phyloP scores from a whole-genome alignment of 495 filamentous ascomycete species.

The Aspergillus campestris region DNA sequence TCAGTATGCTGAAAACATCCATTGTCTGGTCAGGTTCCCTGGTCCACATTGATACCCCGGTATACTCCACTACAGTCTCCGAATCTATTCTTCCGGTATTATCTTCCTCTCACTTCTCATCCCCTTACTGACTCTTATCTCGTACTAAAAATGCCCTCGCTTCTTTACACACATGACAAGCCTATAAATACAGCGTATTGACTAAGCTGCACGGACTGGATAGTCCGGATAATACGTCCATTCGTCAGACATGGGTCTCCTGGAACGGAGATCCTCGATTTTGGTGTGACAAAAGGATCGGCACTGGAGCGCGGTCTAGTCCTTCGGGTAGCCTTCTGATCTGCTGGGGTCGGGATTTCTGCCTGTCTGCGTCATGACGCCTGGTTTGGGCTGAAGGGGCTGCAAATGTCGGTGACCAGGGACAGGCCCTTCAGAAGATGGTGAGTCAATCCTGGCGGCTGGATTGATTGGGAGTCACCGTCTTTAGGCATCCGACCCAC shows the following conservation, averaged over 20 bases:
- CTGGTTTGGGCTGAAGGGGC: neutral
- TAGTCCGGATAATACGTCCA: neutral
- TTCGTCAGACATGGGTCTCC: neutral
- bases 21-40: no score
- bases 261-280: neutral
- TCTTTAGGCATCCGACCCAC: no score
- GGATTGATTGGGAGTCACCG: neutral
- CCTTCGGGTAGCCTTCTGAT: neutral
- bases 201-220: neutral
- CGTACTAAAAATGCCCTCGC: neutral
- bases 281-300: neutral
- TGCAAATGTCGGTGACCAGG: constrained; percentile 6
- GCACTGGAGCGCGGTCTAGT: neutral
- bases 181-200: neutral
- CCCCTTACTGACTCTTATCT: neutral
- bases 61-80: no score
- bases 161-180: no score
- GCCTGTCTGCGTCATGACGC: neutral
- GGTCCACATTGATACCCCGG: no score
- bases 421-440: neutral
- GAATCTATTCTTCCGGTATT: neutral
- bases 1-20: no score
- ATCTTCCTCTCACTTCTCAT: neutral
- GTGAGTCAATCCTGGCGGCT: neutral
- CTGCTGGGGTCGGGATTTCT: neutral